Evolutionary conservation across 1,284 basidiomycete species (phyloP).

Genomic region (Phellopilus nigrolimitatus): DNA sequence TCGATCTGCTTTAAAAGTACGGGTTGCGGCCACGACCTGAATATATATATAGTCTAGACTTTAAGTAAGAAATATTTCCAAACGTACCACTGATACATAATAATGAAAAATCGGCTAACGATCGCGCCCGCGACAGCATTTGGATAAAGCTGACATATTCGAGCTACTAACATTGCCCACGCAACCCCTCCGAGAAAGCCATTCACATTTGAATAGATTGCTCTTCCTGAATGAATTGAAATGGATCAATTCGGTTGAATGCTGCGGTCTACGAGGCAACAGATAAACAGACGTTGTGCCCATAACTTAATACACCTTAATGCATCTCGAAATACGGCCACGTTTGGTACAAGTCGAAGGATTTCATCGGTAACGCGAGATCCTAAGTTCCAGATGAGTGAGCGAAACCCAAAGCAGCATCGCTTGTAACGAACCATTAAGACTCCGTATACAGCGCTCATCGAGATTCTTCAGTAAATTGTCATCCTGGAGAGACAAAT

Average conservation of each 20-base stretch:
- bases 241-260: too few species aligned
- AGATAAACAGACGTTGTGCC: constrained; percentile 76
- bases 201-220: constrained; percentile 97
- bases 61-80: constrained; percentile 20
- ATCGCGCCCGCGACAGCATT: constrained; percentile 93
- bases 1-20: constrained; percentile 96
- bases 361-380: constrained; percentile 97
- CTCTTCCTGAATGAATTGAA: constrained; percentile 56
- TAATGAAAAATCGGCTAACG: constrained; percentile 95
- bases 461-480: constrained; percentile 91
- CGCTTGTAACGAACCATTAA: constrained; percentile 66
- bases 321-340: constrained; percentile 91
- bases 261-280: too few species aligned
- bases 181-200: constrained; percentile 98
- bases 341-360: constrained; percentile 91
- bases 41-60: not conserved
- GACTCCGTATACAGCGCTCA: constrained; percentile 90
- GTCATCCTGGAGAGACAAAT: constrained; percentile 86
- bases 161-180: constrained; percentile 97
- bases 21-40: constrained; percentile 95
- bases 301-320: constrained; percentile 96
- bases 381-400: constrained; percentile 43
- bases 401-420: constrained; percentile 12
- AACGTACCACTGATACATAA: constrained; percentile 90
- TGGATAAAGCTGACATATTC: constrained; percentile 98